Evolutionary conservation across 2,329 filamentous ascomycete genomes (phyloP), one percentile per base, ranked within the genome.

Genomic region (Fusarium longipes): DNA sequence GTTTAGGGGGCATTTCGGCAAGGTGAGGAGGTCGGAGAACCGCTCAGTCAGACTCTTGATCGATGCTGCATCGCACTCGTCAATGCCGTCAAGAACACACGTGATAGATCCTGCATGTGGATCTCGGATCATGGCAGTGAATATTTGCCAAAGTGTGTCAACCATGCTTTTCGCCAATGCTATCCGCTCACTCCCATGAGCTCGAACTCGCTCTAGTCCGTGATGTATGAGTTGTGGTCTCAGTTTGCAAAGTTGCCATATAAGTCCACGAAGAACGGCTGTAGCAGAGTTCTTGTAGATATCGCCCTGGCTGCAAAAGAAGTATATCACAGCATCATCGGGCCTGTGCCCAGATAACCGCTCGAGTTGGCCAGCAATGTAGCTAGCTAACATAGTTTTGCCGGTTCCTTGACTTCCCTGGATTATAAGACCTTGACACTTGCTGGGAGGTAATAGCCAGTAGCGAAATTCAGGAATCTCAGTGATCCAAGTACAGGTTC

Each of bases 221-320:
- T 63, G 51, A 6, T 17, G n/a, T 2, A 57, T 32, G 1, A 66
- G 36, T 0, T 15, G 2, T 2, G 57, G 56, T 5, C 29, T 44
- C 24, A 56, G 24, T 33, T 18, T 47, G 33, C 50, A 57, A 22
- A 67, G 32, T 24, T 66, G 63, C 49, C 51, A 66, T 9, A 66
- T 32, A 1, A 63, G 18, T 2, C 63, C 62, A 7, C 63, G 29
- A 8, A 67, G 36, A 9, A 67, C 22, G 9, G 38, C 29, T 2
- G 39, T 29, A 11, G 57, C 38, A 6, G 57, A 57, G 11, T 62
- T 66, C 18, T 39, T 11, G 9, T 29, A 44, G 25, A 53, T 45
- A 7, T 63, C 40, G 15, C 63, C 53, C 10, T 52, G 22, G 29
- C 25, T 48, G 20, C 63, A 67, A 17, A 66, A 66, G 22, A 63